Evolutionary conservation across 257 asterid species (phyloP), one percentile per base, ranked within the genome.

Genomic region (Paulownia fortunei): DNA sequence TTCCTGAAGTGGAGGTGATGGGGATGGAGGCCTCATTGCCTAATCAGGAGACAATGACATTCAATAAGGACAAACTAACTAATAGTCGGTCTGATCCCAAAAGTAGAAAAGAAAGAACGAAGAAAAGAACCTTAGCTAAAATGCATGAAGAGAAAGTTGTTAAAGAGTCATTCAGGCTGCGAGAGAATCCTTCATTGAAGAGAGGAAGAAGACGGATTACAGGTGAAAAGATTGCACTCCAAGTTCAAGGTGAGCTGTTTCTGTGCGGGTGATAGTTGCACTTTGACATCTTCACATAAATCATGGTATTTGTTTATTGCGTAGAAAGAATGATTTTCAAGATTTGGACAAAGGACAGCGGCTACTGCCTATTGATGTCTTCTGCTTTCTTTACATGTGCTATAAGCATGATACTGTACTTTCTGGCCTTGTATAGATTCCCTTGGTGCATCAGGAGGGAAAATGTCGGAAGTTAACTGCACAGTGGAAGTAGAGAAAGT

Each of bases 121-220:
- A 12, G 39, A 76, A 76, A 76, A 66, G 76, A 30, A 34, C 73
- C 27, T 41, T 58, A 9, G 44, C 80, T 41, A 69, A 81, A 65
- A 26, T 59, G 61, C 72, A 65, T 74, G 81, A 55, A 65, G 85
- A 83, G 71, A 58, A 80, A 63, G 84, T 73, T 55, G 61, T 54
- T 52, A 76, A 75, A 72, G 88, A 74, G 79, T 69, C 87, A 11
- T 21, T 64, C 60, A 76, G 60, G 73, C 83, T 55, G 81, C 82
- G 26, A 72, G 85, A 84, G 47, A 82, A 36, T 81, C 80, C 16
- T 52, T 52, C 85, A 30, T 69, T 39, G 19, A 87, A 80, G 82
- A 89, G 89, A 77, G 88, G 88, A 69, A 82, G 84, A 60, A 83
- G 78, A 74, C 82, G 67, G 69, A 75, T 21, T 12, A 37, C 76